phyloP scores from a whole-genome alignment of 345 rosid genomes.

The Citrus inodora region DNA sequence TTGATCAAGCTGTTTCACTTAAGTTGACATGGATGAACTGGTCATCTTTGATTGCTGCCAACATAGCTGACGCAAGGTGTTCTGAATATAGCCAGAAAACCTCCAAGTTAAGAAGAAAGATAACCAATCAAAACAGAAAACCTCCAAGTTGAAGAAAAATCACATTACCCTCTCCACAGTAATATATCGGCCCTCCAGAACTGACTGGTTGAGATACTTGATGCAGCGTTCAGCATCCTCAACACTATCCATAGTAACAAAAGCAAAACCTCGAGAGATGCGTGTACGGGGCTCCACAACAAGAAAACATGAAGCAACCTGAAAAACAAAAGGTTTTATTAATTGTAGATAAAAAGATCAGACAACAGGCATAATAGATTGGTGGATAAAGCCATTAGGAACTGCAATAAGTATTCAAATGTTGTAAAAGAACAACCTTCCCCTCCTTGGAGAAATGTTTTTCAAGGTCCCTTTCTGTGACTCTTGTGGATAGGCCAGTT shows the following conservation, averaged over 20 bases:
- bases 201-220: conserved; percentile 94
- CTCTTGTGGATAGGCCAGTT: conserved; percentile 93
- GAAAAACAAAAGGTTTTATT: conserved; percentile 8
- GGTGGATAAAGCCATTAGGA: background rate
- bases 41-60: conserved; percentile 99
- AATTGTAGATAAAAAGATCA: conserved; percentile 1
- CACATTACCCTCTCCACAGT: conserved; percentile 93
- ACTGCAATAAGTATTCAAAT: background rate
- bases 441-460: conserved; percentile 98
- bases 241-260: conserved; percentile 71
- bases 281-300: conserved; percentile 94
- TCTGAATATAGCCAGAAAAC: conserved; percentile 97
- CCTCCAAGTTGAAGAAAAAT: conserved; percentile 58
- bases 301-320: conserved; percentile 92
- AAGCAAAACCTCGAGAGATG: conserved; percentile 95
- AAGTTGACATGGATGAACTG: conserved; percentile 78
- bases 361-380: background rate
- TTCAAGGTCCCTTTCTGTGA: conserved; percentile 82
- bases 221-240: conserved; percentile 91
- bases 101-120: conserved; percentile 66
- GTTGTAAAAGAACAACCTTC: conserved; percentile 54
- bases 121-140: conserved; percentile 45
- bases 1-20: conserved; percentile 94
- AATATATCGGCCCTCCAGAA: conserved; percentile 90
- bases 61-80: conserved; percentile 85